Percentiles rank a stretch among this genome's conserved stretches.
These are phyloP conservation scores for Blastobotrys persicus DNA, from an alignment of 1,139 yeast species.

Conservation along the genomic window DNA sequence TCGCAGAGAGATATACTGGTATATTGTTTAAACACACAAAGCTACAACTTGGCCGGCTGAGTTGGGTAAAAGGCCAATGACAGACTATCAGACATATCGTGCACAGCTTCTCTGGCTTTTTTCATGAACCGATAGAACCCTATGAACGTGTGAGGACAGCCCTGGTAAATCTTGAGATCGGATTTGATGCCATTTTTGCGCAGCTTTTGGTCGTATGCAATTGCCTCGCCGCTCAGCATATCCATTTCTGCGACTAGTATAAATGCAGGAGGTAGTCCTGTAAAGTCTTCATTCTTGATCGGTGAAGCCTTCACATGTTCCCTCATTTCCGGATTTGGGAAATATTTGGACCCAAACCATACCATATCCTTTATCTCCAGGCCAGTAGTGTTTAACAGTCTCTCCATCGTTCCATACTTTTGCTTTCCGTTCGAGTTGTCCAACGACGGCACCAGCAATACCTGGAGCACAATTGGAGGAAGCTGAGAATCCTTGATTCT, in stretches of 20 bases:
- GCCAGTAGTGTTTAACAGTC: not conserved
- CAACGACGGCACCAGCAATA: slow-evolving; percentile 43
- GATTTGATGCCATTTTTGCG: slow-evolving; percentile 9
- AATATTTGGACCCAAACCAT: slow-evolving; percentile 8
- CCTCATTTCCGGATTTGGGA: slow-evolving; percentile 1
- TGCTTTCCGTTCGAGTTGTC: slow-evolving; percentile 4
- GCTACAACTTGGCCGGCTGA: not conserved
- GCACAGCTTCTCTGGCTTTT: slow-evolving; percentile 5
- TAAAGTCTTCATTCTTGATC: slow-evolving; percentile 7
- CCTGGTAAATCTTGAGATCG: slow-evolving; percentile 10
- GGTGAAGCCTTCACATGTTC: slow-evolving; percentile 14
- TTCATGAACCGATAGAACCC: slow-evolving; percentile 6
- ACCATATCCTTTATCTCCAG: slow-evolving; percentile 3
- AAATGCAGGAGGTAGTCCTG: slow-evolving; percentile 10
- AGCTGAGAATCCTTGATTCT: slow-evolving; percentile 17
- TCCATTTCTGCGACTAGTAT: slow-evolving; percentile 13
- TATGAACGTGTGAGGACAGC: slow-evolving; percentile 14
- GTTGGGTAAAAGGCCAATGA: not conserved
- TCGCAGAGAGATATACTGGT: no score
- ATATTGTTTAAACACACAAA: no score
- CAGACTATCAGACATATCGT: not conserved
- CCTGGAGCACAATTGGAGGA: slow-evolving; percentile 43
- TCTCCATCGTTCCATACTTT: not conserved
- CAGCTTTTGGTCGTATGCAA: slow-evolving; percentile 12
- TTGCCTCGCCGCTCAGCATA: slow-evolving; percentile 12